Evolutionary conservation across 106 monocot species (phyloP), one percentile per base, ranked within the genome.

Genomic region (Dendrobium officinale): DNA sequence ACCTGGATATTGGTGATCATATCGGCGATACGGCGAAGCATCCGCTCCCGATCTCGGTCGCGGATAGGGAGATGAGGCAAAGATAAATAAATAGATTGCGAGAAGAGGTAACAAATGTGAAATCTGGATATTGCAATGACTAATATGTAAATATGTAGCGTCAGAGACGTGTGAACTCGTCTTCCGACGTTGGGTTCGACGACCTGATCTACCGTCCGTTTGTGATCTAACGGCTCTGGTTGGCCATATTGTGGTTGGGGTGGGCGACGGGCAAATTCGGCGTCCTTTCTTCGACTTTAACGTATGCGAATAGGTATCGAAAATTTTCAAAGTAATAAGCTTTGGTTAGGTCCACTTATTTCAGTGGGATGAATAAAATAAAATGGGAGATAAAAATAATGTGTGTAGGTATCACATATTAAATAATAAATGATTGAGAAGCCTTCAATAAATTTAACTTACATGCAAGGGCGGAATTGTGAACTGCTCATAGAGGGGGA

Each of bases 131-230:
- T 77, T 43, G 3, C 4, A 20, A 26, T n/a, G 76, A 41, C 40
- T 55, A 59, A 37, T 33, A 1, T 33, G 56, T 37, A 78, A 76
- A 48, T 7, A 49, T 26, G 27, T 24, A 1, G 49, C 49, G 24
- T 49, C 24, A 76, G 78, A 78, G 78, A 56, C 78, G 78, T 56
- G 78, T 58, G 58, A 55, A 78, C 17, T 78, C 37, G 16, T 59
- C 58, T 58, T 78, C 56, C 37, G 24, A 58, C 40, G 56, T 15
- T 2, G 78, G 56, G 29, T 44, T 58, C 56, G 56, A 10, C 41
- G 33, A 37, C 33, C 13, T 2, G 13, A 29, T 29, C 31, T 0
- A 37, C 27, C 70, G 70, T 70, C 33, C 37, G 13, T 15, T 70
- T 5, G 10, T 20, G 15, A 70, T 70, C 70, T 7, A 33, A 70